Evolutionary conservation across 2,329 filamentous ascomycete species (phyloP), one percentile per base, ranked within the genome.

Genomic region (Paradendryphiella salina): DNA sequence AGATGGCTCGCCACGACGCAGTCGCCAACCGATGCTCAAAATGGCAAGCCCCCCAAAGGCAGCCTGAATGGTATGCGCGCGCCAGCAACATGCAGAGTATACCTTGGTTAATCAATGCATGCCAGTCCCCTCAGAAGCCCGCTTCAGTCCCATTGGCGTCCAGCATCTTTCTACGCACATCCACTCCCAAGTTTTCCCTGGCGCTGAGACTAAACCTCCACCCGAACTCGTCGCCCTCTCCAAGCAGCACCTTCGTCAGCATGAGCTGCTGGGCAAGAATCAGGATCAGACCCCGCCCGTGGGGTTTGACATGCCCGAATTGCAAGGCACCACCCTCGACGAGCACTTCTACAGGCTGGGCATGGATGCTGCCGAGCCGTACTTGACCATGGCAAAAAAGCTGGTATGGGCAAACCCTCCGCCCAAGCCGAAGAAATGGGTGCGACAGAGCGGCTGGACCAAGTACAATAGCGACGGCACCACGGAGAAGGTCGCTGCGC

Each of bases 281-380:
- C 90, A 88, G 64, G 91, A 95, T 73, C 84, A 83, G 41, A 71
- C 71, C 4, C 71, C 73, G 40, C 90, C 94, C 0, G 86, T 99
- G 65, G 88, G 85, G 9, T 96, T 99, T 71, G 86, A 96, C 63
- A 77, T 97, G 3, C 94, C 94, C 0, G 73, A 79, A 1, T 80
- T 99, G 1, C 87, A 91, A 53, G 94, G 94, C 11, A 71, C 81
- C 23, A 90, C 88, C 0, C 79, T 99, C 9, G 94, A 99, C 71
- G 92, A 97, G 70, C 95, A 99, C 74, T 99, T 99, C 67, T 80
- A 90, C 75, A 91, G 85, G 69, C 82, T 99, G 8, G 95, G 93
- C 18, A 80, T 87, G 70, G 90, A 96, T 70, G 86, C 87, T 35
- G 89, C 91, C 4, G 90, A 96, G 61, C 93, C 94, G 0, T 96